phyloP scores from a whole-genome alignment of 1,139 yeast species.

The Schwanniomyces etchellsii region DNA sequence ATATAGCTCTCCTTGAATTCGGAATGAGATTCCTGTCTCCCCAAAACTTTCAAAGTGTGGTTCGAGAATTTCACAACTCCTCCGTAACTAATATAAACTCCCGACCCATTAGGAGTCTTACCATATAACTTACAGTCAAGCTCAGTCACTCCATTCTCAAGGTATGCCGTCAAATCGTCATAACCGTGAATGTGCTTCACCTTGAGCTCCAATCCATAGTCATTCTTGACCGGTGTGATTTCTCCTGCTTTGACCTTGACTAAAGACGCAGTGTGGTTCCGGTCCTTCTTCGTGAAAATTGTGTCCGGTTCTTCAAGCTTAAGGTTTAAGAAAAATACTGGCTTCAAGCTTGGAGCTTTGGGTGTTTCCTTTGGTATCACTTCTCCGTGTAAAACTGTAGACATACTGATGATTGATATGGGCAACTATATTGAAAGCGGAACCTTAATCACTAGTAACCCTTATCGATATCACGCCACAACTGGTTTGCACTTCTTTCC shows the following conservation, averaged over 20 bases:
- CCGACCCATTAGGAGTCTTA: constrained; percentile 32
- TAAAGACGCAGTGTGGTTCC: constrained; percentile 14
- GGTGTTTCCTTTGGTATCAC: constrained; percentile 14
- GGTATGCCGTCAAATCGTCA: constrained; percentile 39
- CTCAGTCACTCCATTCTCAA: constrained; percentile 22
- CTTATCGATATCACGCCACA: too few relatives aligned
- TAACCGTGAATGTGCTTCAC: constrained; percentile 27
- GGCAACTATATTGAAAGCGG: not conserved
- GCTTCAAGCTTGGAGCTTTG: constrained; percentile 18
- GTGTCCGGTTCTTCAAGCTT: constrained; percentile 13
- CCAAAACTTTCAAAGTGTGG: constrained; percentile 26
- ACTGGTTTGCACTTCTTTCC: too few relatives aligned
- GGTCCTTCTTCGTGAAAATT: constrained; percentile 12
- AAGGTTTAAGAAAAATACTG: constrained; percentile 26
- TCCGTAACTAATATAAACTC: constrained; percentile 35
- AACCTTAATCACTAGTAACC: too few relatives aligned
- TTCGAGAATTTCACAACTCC: constrained; percentile 40
- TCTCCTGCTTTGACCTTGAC: constrained; percentile 23
- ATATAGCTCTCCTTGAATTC: constrained; percentile 44
- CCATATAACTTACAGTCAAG: constrained; percentile 48
- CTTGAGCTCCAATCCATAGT: constrained; percentile 25
- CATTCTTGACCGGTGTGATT: constrained; percentile 23
- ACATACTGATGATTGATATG: not conserved
- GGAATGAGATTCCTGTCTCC: constrained; percentile 19
- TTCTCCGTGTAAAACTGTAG: not conserved